Conservation (phyloP, 768 basidiomycete species). For the Leccinum imitatum region DNA sequence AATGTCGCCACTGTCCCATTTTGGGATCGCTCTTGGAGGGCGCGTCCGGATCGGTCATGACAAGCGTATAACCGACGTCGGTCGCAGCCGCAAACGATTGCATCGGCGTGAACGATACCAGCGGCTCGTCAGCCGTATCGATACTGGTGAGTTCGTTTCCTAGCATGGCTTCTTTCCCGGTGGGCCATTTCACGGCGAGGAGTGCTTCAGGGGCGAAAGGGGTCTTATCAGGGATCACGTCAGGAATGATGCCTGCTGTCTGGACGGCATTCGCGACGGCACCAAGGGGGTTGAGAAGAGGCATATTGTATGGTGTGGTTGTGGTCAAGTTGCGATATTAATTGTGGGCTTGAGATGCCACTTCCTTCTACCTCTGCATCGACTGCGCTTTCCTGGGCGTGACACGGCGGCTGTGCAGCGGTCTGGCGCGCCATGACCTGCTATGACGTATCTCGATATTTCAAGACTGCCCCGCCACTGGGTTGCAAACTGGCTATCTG, state of each 20-base stretch:
- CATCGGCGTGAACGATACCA: conserved; percentile 46
- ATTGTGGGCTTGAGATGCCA: too few species aligned
- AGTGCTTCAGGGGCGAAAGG: conserved; percentile 30
- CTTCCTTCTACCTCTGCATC: too few species aligned
- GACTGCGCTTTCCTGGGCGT: too few species aligned
- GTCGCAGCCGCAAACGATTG: conserved; percentile 31
- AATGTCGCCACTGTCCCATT: conserved; percentile 54
- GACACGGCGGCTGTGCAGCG: too few species aligned
- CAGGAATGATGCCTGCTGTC: conserved; percentile 28
- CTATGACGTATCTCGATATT: too few species aligned
- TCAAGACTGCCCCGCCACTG: too few species aligned
- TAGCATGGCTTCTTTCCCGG: conserved; percentile 32
- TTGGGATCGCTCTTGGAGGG: conserved; percentile 49
- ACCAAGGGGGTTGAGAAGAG: conserved; percentile 28
- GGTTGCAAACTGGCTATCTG: background rate
- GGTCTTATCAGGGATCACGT: conserved; percentile 27
- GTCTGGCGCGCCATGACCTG: too few species aligned
- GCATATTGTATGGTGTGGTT: conserved; percentile 13
- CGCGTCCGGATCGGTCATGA: conserved; percentile 61
- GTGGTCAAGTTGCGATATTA: too few species aligned
- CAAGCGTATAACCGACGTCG: conserved; percentile 48
- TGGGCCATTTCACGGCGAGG: conserved; percentile 31
- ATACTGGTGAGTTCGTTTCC: conserved; percentile 37
- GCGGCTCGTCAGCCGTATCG: conserved; percentile 51
- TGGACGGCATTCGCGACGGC: conserved; percentile 17